Conservation (phyloP, 352 stramenopile genomes). For the Phytophthora colocasiae region DNA sequence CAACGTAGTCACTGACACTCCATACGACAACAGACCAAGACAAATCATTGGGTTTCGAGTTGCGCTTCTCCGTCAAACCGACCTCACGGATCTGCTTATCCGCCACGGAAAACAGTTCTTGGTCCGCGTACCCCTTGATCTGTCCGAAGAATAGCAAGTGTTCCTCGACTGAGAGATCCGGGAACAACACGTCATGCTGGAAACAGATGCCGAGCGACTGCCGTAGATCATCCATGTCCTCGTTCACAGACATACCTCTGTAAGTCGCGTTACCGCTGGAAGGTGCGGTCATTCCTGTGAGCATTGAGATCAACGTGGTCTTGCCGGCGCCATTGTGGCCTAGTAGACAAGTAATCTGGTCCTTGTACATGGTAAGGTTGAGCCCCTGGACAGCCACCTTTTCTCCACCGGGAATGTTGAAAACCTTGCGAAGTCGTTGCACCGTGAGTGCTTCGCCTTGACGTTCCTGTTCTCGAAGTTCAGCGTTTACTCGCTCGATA, state of each 20-base stretch:
- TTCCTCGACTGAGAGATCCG: conserved; percentile 70
- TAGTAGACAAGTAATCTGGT: conserved; percentile 90
- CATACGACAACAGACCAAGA: conserved; percentile 66
- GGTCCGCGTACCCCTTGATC: conserved; percentile 55
- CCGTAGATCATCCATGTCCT: conserved; percentile 76
- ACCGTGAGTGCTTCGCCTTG: conserved; percentile 43
- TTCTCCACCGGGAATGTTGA: conserved; percentile 64
- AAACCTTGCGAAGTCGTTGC: conserved; percentile 57
- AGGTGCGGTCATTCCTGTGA: conserved; percentile 81
- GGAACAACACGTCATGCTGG: conserved; percentile 80
- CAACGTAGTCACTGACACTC: conserved; percentile 84
- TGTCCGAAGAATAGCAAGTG: conserved; percentile 69
- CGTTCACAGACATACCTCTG: conserved; percentile 64
- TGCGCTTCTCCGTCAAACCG: conserved; percentile 60
- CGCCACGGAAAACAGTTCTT: conserved; percentile 32
- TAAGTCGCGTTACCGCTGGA: conserved; percentile 63
- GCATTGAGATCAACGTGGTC: conserved; percentile 88
- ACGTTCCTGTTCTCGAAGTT: conserved; percentile 45
- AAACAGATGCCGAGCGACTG: conserved; percentile 75
- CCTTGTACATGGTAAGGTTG: conserved; percentile 86
- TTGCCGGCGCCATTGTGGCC: conserved; percentile 93
- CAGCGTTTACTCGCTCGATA: conserved; percentile 42
- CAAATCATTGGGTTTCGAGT: conserved; percentile 52
- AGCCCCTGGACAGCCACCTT: conserved; percentile 83
- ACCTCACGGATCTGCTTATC: conserved; percentile 57